Evolutionary conservation across 2,329 filamentous ascomycete species (phyloP).

Genomic region (Metarhizium humberi): DNA sequence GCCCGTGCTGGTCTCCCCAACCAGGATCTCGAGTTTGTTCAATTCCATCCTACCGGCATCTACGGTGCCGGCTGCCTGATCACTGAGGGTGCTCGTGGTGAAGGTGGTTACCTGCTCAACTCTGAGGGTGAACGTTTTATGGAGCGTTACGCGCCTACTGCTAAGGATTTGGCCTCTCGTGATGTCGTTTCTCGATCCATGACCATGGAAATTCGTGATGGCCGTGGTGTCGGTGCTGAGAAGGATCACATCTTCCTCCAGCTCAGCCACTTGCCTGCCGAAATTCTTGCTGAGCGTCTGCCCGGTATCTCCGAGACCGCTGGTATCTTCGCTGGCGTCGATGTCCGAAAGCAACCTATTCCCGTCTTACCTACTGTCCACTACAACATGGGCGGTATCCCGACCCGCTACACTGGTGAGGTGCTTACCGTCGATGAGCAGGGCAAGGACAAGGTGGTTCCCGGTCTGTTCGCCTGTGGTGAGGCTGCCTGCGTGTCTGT

Average conservation of each 20-base stretch:
- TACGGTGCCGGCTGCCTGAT: constrained; percentile 98
- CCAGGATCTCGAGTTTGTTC: constrained; percentile 98
- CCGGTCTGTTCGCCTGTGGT: constrained; percentile 90
- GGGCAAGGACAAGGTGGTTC: constrained; percentile 87
- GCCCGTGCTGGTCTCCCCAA: constrained; percentile 94
- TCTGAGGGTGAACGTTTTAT: constrained; percentile 98
- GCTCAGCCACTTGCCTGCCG: constrained; percentile 85
- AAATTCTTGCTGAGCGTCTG: constrained; percentile 90
- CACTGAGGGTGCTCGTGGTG: constrained; percentile 93
- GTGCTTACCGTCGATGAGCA: constrained; percentile 79
- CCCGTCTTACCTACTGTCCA: constrained; percentile 94
- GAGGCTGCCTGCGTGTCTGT: constrained; percentile 97
- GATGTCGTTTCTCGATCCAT: constrained; percentile 97
- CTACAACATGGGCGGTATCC: constrained; percentile 99
- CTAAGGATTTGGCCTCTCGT: constrained; percentile 93
- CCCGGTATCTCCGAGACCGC: constrained; percentile 98
- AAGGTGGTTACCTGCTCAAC: constrained; percentile 96
- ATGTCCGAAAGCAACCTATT: constrained; percentile 94
- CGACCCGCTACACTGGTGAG: constrained; percentile 94
- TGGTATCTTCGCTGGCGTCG: constrained; percentile 92
- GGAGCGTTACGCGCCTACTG: constrained; percentile 95
- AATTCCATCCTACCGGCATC: constrained; percentile 99
- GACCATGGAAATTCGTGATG: constrained; percentile 96
- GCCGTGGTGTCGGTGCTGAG: constrained; percentile 90
- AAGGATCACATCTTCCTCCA: constrained; percentile 99